Evolutionary conservation across 139 green algal species (phyloP), one percentile per base, ranked within the genome.

Genomic region (Tetradesmus lagerheimii): DNA sequence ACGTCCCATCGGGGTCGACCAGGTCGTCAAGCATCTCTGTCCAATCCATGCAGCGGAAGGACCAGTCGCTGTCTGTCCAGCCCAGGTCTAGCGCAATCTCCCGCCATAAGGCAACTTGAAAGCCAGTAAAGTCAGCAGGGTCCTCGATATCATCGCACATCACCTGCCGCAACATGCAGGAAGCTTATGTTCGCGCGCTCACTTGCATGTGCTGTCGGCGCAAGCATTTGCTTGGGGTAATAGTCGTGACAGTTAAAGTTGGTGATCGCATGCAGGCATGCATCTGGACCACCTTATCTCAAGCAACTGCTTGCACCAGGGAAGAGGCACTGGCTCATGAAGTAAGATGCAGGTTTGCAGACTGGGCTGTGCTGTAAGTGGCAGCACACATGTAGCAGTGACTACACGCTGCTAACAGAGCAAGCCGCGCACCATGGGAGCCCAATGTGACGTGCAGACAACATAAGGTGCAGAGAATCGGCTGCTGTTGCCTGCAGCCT

Each of bases 1-100:
- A 90, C 1, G 14, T 0, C 5, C 86, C 76, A 67, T 86, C 25
- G 2, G 86, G 86, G 8, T 67, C 25, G 3, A 86, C 1, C 15
- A 90, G 27, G 79, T 90, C 86, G 38, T 90, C 86, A 64, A 90
- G 85, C 86, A 90, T 90, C n/a, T 50, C 43, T 41, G 76, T 86
- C 86, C 86, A 90, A 29, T 90, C 86, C 20, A 78, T 35, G 35
- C 82, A 87, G 5, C 9, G 20, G 35, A 87, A 87, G 9, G 31
- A 50, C 50, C 57, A 87, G 35, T 79, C 82, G 35, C n/a, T n/a
- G 15, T 86, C 80, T 43, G 76, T 1, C 82, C 82, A 87, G 80
- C 80, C 80, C 45, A 86, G 9, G 25, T 67, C 45, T 8, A 1
- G 27, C 1, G 80, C 80, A 2, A 86, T 38, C 20, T 34, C 20